Evolutionary conservation across 2,329 filamentous ascomycete genomes (phyloP), one percentile per base, ranked within the genome.

Genomic region (Botrytis porri): DNA sequence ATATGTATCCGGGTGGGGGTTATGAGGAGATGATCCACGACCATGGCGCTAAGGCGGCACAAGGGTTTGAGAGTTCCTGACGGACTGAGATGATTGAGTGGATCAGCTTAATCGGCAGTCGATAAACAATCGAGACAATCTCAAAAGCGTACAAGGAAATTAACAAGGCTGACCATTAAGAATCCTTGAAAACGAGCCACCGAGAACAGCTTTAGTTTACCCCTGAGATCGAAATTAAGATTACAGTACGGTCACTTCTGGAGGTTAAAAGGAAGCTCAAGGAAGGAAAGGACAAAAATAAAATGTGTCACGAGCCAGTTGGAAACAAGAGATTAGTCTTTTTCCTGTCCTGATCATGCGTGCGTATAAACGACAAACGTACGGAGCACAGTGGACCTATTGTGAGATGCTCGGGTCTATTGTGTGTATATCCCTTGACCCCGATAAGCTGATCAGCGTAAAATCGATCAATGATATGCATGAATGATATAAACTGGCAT

Each of bases 121-220:
- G 64, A 72, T 72, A 69, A 72, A 72, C 71, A 72, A 72, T 72
- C 57, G 69, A 69, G 69, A 69, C 71, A 72, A 72, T 72, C 64
- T 69, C 54, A 48, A 61, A 29, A 37, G 45, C 37, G 39, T 59
- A 25, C 48, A 48, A 54, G 65, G 67, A 41, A 61, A 63, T 60
- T 35, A 62, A 57, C 57, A 73, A 73, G 71, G 71, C 71, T 73
- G 71, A 63, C 64, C 64, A 69, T 62, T 73, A 1, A 43, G 60
- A 62, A 70, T 70, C 48, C 45, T 66, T 41, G 70, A 59, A 59
- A 32, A 20, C 29, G 39, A 41, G 48, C 39, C 48, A 35, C 41
- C 70, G 39, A 57, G 29, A 48, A n/a, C 54, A 41, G 29, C 39
- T 54, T 39, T 71, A 72, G 70, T 72, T 72, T 67, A 72, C 71